Evolutionary conservation across 1,139 yeast species (phyloP).

Genomic region (Saccharomyces hybrid): DNA sequence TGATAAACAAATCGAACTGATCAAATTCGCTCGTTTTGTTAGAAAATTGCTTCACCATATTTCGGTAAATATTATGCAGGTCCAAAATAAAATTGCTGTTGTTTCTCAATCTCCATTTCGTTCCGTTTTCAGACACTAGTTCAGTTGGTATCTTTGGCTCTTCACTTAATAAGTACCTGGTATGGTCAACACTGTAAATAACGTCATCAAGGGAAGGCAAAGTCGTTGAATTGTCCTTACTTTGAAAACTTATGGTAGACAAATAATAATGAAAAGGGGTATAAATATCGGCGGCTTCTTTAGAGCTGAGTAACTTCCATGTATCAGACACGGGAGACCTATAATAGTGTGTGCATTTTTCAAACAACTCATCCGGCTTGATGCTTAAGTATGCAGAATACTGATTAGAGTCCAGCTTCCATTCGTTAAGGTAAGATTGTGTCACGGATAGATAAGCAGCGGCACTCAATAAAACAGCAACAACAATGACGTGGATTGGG

Average conservation of each 20-base stretch:
- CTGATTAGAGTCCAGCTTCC: slow-evolving; percentile 21
- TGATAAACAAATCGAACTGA: slow-evolving; percentile 73
- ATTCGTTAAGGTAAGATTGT: slow-evolving; percentile 54
- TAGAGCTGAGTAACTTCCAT: slow-evolving; percentile 16
- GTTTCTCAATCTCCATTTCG: not conserved
- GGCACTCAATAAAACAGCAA: slow-evolving; percentile 69
- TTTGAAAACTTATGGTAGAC: slow-evolving; percentile 21
- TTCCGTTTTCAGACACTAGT: not conserved
- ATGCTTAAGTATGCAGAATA: slow-evolving; percentile 13
- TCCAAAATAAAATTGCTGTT: not conserved
- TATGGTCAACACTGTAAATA: slow-evolving; percentile 47
- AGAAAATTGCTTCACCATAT: slow-evolving; percentile 29
- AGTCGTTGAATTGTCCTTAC: slow-evolving; percentile 7
- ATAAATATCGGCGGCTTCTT: slow-evolving; percentile 14
- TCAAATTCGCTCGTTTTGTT: slow-evolving; percentile 73
- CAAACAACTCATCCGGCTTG: slow-evolving; percentile 14
- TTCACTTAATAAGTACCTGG: slow-evolving; percentile 21
- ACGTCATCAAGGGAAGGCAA: slow-evolving; percentile 36
- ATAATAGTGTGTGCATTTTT: slow-evolving; percentile 25
- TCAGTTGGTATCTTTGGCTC: not conserved
- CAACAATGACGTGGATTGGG: slow-evolving; percentile 82
- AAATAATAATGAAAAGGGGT: slow-evolving; percentile 22
- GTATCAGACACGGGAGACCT: slow-evolving; percentile 13
- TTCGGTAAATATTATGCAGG: not conserved
- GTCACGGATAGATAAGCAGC: slow-evolving; percentile 74